Evolutionary conservation across 331 rosid species (phyloP).

Genomic region (Malus hybrid): DNA sequence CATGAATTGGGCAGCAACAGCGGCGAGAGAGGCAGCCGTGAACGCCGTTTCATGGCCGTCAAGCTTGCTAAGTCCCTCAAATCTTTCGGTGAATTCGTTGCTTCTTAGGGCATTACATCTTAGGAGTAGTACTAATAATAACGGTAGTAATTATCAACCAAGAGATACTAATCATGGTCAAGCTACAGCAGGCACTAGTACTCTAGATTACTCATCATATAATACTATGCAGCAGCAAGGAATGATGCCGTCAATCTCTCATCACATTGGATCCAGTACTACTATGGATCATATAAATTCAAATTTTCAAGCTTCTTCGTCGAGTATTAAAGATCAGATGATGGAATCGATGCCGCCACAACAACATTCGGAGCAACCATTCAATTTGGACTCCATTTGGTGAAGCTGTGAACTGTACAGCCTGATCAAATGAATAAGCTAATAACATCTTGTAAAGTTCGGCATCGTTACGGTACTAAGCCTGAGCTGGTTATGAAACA

Average conservation of each 20-base stretch:
- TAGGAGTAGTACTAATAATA: constrained; percentile 19
- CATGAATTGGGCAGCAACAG: constrained; percentile 39
- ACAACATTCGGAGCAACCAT: constrained; percentile 66
- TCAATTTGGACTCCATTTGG: constrained; percentile 93
- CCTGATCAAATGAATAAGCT: background rate
- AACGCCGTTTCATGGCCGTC: constrained; percentile 50
- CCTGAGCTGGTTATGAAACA: background rate
- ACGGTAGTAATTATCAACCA: background rate
- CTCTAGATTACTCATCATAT: constrained; percentile 21
- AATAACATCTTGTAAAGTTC: background rate
- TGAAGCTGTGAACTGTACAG: constrained; percentile 17
- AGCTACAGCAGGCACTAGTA: background rate
- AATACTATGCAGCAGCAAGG: background rate
- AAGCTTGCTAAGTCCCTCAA: constrained; percentile 37
- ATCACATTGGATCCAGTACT: constrained; percentile 16
- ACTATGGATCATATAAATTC: constrained; percentile 22
- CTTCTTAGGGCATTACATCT: constrained; percentile 90
- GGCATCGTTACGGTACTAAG: background rate
- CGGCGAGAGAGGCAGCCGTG: constrained; percentile 21
- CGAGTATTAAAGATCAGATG: constrained; percentile 1
- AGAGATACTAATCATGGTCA: background rate
- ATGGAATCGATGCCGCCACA: constrained; percentile 32
- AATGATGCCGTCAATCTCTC: background rate
- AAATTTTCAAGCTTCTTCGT: constrained; percentile 54
- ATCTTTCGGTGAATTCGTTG: constrained; percentile 58